Base-by-base conservation (phyloP, 345 rosid species). In the Pugionium cornutum region DNA sequence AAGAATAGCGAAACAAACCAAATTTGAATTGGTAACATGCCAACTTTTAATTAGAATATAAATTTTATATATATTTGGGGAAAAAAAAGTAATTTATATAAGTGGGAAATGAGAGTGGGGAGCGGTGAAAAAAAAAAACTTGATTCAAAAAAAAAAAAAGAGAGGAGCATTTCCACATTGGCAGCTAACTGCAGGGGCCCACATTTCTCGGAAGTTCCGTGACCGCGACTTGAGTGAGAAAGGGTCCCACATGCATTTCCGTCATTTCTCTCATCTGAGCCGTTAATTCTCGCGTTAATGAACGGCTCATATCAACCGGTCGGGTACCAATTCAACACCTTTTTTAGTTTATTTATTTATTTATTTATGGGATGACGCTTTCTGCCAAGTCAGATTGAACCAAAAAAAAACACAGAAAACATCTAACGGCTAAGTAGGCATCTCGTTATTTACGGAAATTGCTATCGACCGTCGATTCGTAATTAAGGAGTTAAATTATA, bases 121-220 rank as follows among this genome's bases (percentile, higher is more conserved):
- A 60, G 4, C 25, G 47, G 80, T 82, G 82, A 73, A 86, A 83
- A 72, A 75, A 67, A 70, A 83, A 80, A 67, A 75, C 5, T 34
- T 18, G 18, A 18, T 18, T 18, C 18, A 73, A 58, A 10, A 28
- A 1, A 46, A 11, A 43, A 46, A 18, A 39, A 2, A 6, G 7
- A 25, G 44, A 46, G 74, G 42, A 76, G 77, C 72, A 82, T 82
- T 80, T 83, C 81, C 54, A 75, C 73, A 82, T 72, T 78, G 85
- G 83, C 77, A 77, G 83, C 83, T 75, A 75, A 48, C 51, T 67
- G 41, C 58, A 25, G 88, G 91, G 82, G 6, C 78, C 89, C 82
- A 63, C 80, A n/a, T 34, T 65, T 77, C 89, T 85, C 77, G 86
- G 89, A 78, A 81, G 88, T 81, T 83, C 92, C 87, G 88, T 83